Evolutionary conservation across 768 basidiomycete genomes (phyloP).

Genomic region (Kwoniella sp.): DNA sequence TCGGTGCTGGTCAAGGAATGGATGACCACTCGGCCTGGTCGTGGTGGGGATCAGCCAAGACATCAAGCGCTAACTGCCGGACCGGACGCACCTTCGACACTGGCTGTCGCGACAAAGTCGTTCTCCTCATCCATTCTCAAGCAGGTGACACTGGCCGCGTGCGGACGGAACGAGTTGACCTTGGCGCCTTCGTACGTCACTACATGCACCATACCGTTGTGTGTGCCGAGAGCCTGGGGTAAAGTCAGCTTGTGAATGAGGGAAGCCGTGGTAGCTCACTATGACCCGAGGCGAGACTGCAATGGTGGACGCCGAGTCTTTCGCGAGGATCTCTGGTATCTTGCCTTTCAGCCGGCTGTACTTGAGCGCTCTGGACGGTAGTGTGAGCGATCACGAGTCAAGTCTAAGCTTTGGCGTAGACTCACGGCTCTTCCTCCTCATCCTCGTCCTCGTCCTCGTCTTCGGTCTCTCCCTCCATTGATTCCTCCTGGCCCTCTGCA

Average conservation of each 20-base stretch:
- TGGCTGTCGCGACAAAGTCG: conserved; percentile 87
- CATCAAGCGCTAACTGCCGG: background rate
- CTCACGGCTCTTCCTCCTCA: conserved; percentile 81
- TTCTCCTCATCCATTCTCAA: conserved; percentile 76
- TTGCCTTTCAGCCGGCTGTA: conserved; percentile 75
- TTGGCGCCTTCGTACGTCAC: conserved; percentile 72
- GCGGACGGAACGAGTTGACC: conserved; percentile 84
- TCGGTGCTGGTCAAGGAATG: conserved; percentile 74
- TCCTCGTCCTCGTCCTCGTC: conserved; percentile 47
- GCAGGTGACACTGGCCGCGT: conserved; percentile 79
- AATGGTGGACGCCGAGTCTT: conserved; percentile 82
- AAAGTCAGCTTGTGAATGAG: too few species aligned
- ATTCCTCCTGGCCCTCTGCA: conserved; percentile 49
- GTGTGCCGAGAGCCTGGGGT: conserved; percentile 79
- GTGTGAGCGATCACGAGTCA: background rate
- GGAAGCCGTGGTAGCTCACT: conserved; percentile 54
- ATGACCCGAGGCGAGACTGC: conserved; percentile 68
- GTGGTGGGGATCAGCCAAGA: background rate
- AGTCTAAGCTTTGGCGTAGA: background rate
- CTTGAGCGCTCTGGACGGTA: conserved; percentile 59
- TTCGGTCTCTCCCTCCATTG: conserved; percentile 2
- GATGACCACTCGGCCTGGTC: conserved; percentile 85
- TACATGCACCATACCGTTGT: conserved; percentile 85
- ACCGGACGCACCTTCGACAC: conserved; percentile 72
- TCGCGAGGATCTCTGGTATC: conserved; percentile 72